Evolutionary conservation across 345 rosid species (phyloP), one percentile per base, ranked within the genome.

Genomic region (Populus tremula): DNA sequence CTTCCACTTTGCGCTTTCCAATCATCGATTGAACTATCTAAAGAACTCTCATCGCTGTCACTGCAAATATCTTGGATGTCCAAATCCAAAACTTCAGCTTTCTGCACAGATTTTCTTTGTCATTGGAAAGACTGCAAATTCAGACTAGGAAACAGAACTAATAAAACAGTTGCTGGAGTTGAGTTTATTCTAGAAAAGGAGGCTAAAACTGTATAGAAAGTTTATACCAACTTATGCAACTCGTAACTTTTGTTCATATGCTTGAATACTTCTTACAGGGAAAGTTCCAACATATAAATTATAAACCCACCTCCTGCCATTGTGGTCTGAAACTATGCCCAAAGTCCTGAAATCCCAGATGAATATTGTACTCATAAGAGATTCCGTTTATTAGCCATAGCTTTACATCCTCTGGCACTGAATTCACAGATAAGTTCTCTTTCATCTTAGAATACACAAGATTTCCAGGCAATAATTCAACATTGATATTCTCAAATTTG

Each of bases 401-500:
- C 61, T 56, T 83, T 36, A 53, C 54, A 2, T 41, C 35, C 54
- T 35, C 67, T 21, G 81, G 25, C 6, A 73, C 67, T 1, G 69
- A 77, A 31, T 63, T 67, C 14, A 65, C 62, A 49, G 75, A 73
- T 5, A 79, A 71, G 35, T 65, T 72, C 76, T 79, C 35, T 69
- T 76, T 69, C 38, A 79, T 68, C 63, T 21, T 56, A 72, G 74
- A 20, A 68, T 69, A 62, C 35, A 79, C 80, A 14, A 76, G 68
- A 62, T 73, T 79, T 54, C 65, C 85, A 17, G 56, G 80, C 0
- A 61, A 59, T 56, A 86, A 75, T 75, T 83, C 69, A 36, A 83
- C 88, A 29, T 77, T 78, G 1, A 71, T 74, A 62, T 14, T 61
- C 61, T 78, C 89, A 77, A 83, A 86, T 67, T 45, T 10, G 65